Conservation (phyloP, 768 basidiomycete species). For the Stropharia rugosoannulata region DNA sequence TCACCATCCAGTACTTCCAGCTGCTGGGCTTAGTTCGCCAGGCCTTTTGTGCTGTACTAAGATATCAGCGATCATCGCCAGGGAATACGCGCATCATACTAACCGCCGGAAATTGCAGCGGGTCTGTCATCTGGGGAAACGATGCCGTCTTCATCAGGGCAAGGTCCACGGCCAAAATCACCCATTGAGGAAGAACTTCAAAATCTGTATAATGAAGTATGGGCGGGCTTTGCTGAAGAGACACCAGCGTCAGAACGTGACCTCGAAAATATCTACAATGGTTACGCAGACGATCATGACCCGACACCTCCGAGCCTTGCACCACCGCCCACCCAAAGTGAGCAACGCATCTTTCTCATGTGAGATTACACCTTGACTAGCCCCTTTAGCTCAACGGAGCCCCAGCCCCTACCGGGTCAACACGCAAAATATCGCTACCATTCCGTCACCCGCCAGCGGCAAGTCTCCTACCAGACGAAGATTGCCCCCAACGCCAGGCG, state of each 20-base stretch:
- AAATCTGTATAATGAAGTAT: constrained; percentile 73
- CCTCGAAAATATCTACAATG: constrained; percentile 37
- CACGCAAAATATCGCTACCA: constrained; percentile 12
- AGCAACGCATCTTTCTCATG: not conserved
- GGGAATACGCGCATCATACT: not conserved
- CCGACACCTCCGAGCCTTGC: constrained; percentile 10
- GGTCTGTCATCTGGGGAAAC: not conserved
- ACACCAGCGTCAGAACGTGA: constrained; percentile 29
- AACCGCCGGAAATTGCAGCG: not conserved
- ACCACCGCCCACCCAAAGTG: constrained; percentile 9
- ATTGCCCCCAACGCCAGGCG: constrained; percentile 44
- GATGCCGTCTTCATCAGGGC: constrained; percentile 19
- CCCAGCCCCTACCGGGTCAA: constrained; percentile 19
- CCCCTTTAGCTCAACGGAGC: constrained; percentile 12
- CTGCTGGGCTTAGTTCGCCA: not conserved
- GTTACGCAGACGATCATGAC: constrained; percentile 28
- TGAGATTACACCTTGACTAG: not conserved
- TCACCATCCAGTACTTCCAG: not conserved
- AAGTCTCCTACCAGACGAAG: constrained; percentile 32
- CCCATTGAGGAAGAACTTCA: constrained; percentile 73
- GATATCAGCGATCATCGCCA: not conserved
- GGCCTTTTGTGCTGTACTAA: not conserved
- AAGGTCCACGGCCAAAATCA: constrained; percentile 25
- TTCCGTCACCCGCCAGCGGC: constrained; percentile 22
- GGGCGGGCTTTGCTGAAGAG: constrained; percentile 62